Base-by-base conservation (phyloP, 768 basidiomycete species). In the Lentinus tigrinus region DNA sequence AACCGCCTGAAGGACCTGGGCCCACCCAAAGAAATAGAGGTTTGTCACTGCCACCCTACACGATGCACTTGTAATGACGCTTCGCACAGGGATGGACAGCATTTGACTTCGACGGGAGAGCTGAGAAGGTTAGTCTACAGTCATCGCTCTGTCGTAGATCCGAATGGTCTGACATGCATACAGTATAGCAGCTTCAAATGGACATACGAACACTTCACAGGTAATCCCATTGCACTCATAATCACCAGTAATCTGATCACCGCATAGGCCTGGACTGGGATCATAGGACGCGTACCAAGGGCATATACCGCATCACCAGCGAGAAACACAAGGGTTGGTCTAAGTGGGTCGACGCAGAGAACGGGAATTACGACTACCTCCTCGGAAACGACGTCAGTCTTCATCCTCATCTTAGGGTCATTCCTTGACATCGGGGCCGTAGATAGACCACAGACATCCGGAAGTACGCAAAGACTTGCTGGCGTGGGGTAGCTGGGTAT, bases 311-410 rank as follows among this genome's bases (percentile, higher is more conserved):
- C 54, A 87, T 96, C 48, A 77, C 82, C 21, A 84, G 84, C 34
- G 73, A 77, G 42, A 81, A 79, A 6, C 85, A 85, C 62, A 84
- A 87, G 72, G 85, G 87, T 28, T 96, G 94, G 94, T 95, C 93
- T 4, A 76, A 72, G 13, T 77, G 81, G 61, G 95, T 96, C 8
- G 91, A 93, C 69, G 75, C 75, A 1, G 93, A 96, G 70, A 80
- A 88, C n/a, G 93, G 91, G 60, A 93, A 94, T 70, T 93, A 91
- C 69, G 91, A 93, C 64, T 93, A 87, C 69, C 77, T 93, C 9
- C 83, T 93, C 14, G 91, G 92, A 31, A 69, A 78, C 24, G 85
- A 91, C 72, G 90, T 90, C 58, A 61, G 80, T 74, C 16, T 48
- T 3, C 19, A 24, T 16, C 43, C 10, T 5, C 21, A 24, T 26